phyloP scores from a whole-genome alignment of 305 asterid species.

The Rubia balearica region DNA sequence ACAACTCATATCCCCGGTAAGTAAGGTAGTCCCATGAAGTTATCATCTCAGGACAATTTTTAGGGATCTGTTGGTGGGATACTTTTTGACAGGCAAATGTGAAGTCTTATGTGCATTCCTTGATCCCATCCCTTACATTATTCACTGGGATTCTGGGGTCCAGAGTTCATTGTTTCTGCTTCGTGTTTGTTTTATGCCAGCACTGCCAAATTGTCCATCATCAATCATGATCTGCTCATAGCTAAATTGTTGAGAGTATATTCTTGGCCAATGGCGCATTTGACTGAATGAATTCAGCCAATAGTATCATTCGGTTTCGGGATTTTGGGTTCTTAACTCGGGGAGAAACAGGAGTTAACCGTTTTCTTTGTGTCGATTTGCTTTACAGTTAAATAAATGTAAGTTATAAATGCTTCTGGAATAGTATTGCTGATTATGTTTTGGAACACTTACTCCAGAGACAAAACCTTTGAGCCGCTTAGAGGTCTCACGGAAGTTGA shows the following conservation, averaged over 20 bases:
- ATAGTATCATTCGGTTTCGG: background rate
- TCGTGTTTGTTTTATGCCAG: background rate
- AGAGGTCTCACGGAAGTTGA: slow-evolving; percentile 61
- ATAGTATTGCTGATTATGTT: slow-evolving; percentile 27
- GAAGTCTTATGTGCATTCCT: background rate
- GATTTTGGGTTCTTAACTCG: background rate
- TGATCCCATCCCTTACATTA: background rate
- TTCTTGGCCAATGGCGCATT: background rate
- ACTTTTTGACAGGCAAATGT: background rate
- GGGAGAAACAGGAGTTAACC: background rate
- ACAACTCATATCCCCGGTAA: slow-evolving; percentile 35
- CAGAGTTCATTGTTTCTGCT: background rate
- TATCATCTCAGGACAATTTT: background rate
- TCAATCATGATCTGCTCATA: background rate
- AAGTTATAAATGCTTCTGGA: slow-evolving; percentile 11
- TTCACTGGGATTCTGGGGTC: background rate
- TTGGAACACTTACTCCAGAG: slow-evolving; percentile 37
- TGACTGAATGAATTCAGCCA: background rate
- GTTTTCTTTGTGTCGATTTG: background rate
- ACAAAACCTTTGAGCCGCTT: slow-evolving; percentile 44
- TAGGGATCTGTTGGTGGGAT: background rate
- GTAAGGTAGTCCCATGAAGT: slow-evolving; percentile 16
- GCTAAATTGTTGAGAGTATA: background rate
- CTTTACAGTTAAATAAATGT: background rate
- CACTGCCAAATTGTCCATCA: background rate